phyloP scores from a whole-genome alignment of 2,329 filamentous ascomycete genomes.

The Colletotrichum cordylinicola region DNA sequence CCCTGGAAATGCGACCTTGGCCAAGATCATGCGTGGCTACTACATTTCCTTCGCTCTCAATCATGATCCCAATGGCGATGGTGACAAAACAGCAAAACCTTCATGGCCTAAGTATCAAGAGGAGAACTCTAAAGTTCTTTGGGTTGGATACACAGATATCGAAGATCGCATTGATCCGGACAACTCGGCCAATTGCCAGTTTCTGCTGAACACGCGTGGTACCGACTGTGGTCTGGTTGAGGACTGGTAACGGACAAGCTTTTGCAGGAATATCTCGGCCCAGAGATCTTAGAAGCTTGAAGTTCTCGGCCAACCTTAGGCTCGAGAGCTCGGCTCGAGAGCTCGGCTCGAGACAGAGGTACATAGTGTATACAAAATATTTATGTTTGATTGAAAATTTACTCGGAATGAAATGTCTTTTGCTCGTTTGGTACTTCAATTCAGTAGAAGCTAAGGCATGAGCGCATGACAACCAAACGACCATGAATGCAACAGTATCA shows the following conservation, averaged over 20 bases:
- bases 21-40: background rate
- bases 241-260: background rate
- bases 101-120: background rate
- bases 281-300: background rate
- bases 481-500: background rate
- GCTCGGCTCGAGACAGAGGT: background rate
- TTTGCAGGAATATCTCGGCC: fast-evolving
- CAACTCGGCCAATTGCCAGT: background rate
- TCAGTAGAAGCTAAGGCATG: background rate
- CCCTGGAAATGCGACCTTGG: background rate
- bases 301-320: background rate
- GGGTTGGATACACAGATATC: background rate
- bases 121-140: background rate
- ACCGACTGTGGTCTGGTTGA: background rate
- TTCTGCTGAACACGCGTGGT: background rate
- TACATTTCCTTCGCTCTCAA: background rate
- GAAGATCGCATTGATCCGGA: background rate
- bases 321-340: too few relatives aligned
- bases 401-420: background rate
- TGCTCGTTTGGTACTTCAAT: background rate
- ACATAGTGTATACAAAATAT: background rate
- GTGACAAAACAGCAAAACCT: background rate
- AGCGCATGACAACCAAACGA: background rate
- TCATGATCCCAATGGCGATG: background rate
- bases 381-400: too few relatives aligned